These are phyloP conservation scores for Mycocalia duriaeana DNA, from an alignment of 1,284 basidiomycete genomes.

Conservation along the genomic window DNA sequence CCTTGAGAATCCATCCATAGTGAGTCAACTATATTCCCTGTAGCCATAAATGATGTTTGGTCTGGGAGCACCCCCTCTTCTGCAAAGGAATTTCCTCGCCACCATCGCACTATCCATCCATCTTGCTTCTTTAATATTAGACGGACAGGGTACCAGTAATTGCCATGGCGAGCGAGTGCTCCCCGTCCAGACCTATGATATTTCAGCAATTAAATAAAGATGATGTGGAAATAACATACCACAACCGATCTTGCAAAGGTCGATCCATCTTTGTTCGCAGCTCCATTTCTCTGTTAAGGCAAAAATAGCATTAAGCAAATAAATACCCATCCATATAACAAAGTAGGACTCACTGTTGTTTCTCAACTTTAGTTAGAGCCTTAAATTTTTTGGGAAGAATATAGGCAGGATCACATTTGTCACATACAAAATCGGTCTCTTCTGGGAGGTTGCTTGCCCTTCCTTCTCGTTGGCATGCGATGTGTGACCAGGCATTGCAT, in stretches of 20 bases:
- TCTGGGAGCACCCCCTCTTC: not conserved
- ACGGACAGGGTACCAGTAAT: slow-evolving; percentile 14
- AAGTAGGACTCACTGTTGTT: slow-evolving; percentile 3
- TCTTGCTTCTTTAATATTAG: slow-evolving; percentile 7
- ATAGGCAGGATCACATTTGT: slow-evolving; percentile 8
- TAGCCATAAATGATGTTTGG: slow-evolving; percentile 1
- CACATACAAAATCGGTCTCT: slow-evolving; percentile 12
- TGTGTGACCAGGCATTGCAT: slow-evolving; percentile 16
- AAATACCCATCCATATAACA: not conserved
- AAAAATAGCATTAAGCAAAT: not conserved
- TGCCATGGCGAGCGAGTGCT: slow-evolving; percentile 7
- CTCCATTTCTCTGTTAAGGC: slow-evolving; percentile 1
- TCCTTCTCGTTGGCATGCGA: slow-evolving; percentile 17
- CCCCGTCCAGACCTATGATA: slow-evolving; percentile 8
- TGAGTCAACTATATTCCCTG: slow-evolving; percentile 8
- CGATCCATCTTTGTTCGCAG: not conserved
- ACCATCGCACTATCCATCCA: slow-evolving; percentile 7
- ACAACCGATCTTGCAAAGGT: slow-evolving; percentile 3
- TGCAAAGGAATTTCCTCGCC: slow-evolving; percentile 5
- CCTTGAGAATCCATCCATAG: slow-evolving; percentile 6
- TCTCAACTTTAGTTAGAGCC: not conserved
- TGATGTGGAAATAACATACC: slow-evolving; percentile 1
- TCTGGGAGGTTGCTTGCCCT: slow-evolving; percentile 8
- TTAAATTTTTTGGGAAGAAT: not conserved
- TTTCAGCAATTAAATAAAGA: not conserved